Percentiles rank a stretch among this genome's conserved stretches.
Evolutionary conservation across 192 early-diverging fungal species (phyloP).

Genomic region (Coemansia sp.): DNA sequence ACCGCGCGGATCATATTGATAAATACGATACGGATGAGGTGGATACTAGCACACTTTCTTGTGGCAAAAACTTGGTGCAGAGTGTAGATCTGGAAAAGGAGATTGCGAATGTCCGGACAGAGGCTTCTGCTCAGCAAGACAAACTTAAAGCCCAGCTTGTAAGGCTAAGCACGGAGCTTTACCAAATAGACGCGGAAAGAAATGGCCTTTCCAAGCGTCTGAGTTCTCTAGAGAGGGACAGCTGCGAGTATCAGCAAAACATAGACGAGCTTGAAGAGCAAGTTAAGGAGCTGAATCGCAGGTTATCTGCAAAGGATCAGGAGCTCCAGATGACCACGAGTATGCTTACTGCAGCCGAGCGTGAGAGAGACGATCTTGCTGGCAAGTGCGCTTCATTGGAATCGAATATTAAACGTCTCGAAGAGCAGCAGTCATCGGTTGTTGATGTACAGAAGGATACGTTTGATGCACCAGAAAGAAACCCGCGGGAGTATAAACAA

Average conservation of each 20-base stretch:
- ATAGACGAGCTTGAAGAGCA: constrained; percentile 14
- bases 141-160: constrained; percentile 21
- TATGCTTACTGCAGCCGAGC: constrained; percentile 3
- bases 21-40: background rate
- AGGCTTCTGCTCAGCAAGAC: background rate
- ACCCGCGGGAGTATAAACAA: constrained; percentile 8
- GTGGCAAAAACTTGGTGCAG: background rate
- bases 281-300: constrained; percentile 4
- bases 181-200: constrained; percentile 11
- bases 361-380: constrained; percentile 7
- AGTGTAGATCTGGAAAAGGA: background rate
- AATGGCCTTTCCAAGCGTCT: background rate
- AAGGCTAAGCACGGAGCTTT: constrained; percentile 18
- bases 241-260: constrained; percentile 3
- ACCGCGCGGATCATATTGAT: background rate
- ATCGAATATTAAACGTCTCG: background rate
- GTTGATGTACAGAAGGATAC: background rate
- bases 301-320: background rate
- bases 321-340: background rate
- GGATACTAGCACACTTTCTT: background rate
- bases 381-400: constrained; percentile 9
- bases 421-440: background rate
- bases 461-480: constrained; percentile 6
- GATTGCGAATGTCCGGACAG: background rate
- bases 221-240: constrained; percentile 8